Evolutionary conservation across 1,284 basidiomycete genomes (phyloP).

Genomic region (Waitea zeae): DNA sequence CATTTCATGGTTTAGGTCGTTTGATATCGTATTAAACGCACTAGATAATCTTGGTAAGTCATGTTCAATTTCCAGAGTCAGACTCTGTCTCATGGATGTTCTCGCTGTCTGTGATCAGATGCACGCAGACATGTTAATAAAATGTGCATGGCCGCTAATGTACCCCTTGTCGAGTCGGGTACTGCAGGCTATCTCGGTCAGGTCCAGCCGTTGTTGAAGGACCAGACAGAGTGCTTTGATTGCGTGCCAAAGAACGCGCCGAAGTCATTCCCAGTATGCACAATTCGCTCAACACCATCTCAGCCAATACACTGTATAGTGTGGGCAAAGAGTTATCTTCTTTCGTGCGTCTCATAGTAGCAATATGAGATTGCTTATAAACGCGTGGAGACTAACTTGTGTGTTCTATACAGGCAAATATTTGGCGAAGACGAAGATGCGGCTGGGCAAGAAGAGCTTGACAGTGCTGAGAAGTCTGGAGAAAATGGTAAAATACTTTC

Average conservation of each 20-base stretch:
- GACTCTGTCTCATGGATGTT: neutral
- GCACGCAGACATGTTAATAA: constrained; percentile 90
- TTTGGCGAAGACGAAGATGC: constrained; percentile 86
- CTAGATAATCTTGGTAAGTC: constrained; percentile 82
- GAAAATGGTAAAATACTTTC: constrained; percentile 48
- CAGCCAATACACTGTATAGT: constrained; percentile 98
- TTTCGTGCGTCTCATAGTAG: constrained; percentile 47
- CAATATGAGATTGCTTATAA: neutral
- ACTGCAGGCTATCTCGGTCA: constrained; percentile 92
- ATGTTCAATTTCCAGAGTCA: neutral
- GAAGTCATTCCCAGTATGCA: constrained; percentile 95
- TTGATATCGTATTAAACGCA: constrained; percentile 91
- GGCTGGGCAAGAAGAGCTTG: constrained; percentile 40
- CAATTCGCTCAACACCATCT: constrained; percentile 92
- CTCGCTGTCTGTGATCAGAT: constrained; percentile 24
- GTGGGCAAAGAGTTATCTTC: constrained; percentile 98
- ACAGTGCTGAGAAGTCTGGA: constrained; percentile 74
- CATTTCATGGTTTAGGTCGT: constrained; percentile 75
- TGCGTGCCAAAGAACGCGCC: constrained; percentile 81
- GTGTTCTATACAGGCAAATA: constrained; percentile 61
- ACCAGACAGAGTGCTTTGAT: constrained; percentile 82
- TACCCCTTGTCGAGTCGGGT: constrained; percentile 91
- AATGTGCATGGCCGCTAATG: constrained; percentile 85
- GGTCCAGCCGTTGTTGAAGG: constrained; percentile 63
- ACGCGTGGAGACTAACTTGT: no score